Percentiles rank a stretch among this genome's conserved stretches.
These are phyloP conservation scores for Staphylotrichum tortipilum DNA, from an alignment of 495 filamentous ascomycete genomes.

Conservation along the genomic window DNA sequence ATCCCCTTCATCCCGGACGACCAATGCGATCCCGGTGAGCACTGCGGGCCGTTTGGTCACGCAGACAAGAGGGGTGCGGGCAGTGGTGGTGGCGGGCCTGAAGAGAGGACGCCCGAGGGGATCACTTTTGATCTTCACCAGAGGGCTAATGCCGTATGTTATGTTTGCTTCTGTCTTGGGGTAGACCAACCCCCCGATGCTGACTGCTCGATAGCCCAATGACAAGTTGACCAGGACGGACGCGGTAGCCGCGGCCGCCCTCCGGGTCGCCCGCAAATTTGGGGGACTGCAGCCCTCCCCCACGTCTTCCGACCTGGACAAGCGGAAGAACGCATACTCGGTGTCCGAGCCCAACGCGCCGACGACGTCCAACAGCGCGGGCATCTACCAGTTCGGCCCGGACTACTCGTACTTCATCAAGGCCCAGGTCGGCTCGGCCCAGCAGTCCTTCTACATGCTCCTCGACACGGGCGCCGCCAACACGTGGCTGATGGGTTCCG, in stretches of 20 bases:
- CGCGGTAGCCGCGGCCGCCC: slow-evolving; percentile 10
- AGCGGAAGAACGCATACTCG: slow-evolving; percentile 43
- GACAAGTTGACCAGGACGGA: slow-evolving; percentile 3
- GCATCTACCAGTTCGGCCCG: slow-evolving; percentile 64
- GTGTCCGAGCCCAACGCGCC: slow-evolving; percentile 50
- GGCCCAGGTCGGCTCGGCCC: slow-evolving; percentile 56
- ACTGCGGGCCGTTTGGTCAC: slow-evolving; percentile 2
- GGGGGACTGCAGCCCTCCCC: slow-evolving; percentile 2
- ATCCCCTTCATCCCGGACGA: slow-evolving; percentile 24
- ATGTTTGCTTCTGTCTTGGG: too few relatives aligned
- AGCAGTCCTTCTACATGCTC: slow-evolving; percentile 60
- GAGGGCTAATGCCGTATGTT: too few relatives aligned
- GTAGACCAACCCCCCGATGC: background rate
- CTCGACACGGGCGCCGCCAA: slow-evolving; percentile 71
- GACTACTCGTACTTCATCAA: slow-evolving; percentile 72
- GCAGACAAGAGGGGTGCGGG: background rate
- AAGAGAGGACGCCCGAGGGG: slow-evolving; percentile 1
- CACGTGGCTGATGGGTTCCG: slow-evolving; percentile 66
- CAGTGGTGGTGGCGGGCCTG: too few relatives aligned
- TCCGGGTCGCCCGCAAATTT: slow-evolving; percentile 18
- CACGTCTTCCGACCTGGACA: slow-evolving; percentile 14
- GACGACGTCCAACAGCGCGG: slow-evolving; percentile 46
- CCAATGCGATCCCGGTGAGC: slow-evolving; percentile 12
- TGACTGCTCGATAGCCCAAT: slow-evolving; percentile 1
- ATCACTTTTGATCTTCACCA: slow-evolving; percentile 12